A percentile compares a stretch with the other conserved stretches of the same genome.
Conservation (phyloP, 768 basidiomycete species). For the Mycena rosella region DNA sequence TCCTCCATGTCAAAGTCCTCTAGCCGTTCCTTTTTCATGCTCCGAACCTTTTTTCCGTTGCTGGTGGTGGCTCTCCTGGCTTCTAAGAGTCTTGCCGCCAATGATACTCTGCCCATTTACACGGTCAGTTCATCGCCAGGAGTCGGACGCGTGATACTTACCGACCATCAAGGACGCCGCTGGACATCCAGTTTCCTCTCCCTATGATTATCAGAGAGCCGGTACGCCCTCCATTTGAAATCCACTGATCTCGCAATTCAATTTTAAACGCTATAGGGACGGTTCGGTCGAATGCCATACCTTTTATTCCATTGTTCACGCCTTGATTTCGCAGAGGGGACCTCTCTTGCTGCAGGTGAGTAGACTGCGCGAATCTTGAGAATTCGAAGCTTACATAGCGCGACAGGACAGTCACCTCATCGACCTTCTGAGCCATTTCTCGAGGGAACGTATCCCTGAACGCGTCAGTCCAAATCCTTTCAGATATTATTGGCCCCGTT, state of each 20-base stretch:
- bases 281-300: conserved; percentile 8
- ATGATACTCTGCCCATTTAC: conserved; percentile 18
- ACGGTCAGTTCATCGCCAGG: conserved; percentile 19
- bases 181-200: conserved; percentile 34
- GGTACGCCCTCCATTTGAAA: conserved; percentile 12
- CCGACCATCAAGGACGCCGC: conserved; percentile 26
- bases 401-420: conserved; percentile 32
- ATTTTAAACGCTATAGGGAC: conserved; percentile 17
- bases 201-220: conserved; percentile 37
- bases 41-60: conserved; percentile 7
- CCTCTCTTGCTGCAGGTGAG: conserved; percentile 34
- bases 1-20: conserved; percentile 7
- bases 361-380: not conserved
- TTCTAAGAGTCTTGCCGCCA: conserved; percentile 1
- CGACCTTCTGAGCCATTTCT: conserved; percentile 27
- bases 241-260: too few species aligned
- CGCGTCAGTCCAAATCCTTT: conserved; percentile 16
- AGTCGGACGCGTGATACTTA: not conserved
- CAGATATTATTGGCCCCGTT: not conserved
- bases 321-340: conserved; percentile 13
- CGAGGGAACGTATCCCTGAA: conserved; percentile 32
- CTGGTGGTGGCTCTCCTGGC: too few species aligned
- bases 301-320: not conserved
- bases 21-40: not conserved
- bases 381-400: not conserved